Evolutionary conservation across 192 early-diverging fungal genomes (phyloP).

Genomic region (Backusella macrospora): DNA sequence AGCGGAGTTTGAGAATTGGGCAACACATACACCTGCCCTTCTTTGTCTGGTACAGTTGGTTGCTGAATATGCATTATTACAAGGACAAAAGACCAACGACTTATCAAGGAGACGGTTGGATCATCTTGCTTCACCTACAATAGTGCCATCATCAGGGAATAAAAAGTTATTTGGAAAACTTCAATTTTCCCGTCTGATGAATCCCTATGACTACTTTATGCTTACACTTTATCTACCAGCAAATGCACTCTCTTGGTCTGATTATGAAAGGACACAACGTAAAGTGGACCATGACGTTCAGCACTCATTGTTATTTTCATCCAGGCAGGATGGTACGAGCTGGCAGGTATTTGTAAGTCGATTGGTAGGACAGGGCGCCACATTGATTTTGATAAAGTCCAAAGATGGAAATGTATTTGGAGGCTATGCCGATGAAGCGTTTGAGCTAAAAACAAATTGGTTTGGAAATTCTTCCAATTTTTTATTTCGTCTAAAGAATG

Average conservation of each 20-base stretch:
- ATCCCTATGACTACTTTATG: constrained; percentile 43
- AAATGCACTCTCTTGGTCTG: constrained; percentile 25
- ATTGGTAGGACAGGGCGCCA: constrained; percentile 47
- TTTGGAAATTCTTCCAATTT: constrained; percentile 63
- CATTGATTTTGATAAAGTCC: constrained; percentile 50
- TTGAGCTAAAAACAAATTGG: constrained; percentile 61
- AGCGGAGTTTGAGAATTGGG: constrained; percentile 14
- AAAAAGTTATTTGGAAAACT: neutral
- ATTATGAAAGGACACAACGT: constrained; percentile 11
- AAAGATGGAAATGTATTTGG: constrained; percentile 68
- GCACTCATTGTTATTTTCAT: constrained; percentile 49
- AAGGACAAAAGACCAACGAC: neutral
- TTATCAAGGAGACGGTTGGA: constrained; percentile 10
- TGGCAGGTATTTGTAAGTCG: constrained; percentile 53
- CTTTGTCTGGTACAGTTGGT: neutral
- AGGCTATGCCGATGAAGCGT: constrained; percentile 63
- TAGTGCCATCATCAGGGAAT: neutral
- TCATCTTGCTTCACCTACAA: neutral
- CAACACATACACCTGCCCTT: constrained; percentile 12
- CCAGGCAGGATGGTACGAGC: constrained; percentile 47
- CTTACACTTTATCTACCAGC: constrained; percentile 31
- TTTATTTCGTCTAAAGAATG: constrained; percentile 46
- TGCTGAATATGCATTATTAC: neutral
- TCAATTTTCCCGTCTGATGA: constrained; percentile 41
- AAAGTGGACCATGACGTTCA: neutral